A percentile compares a stretch with the other conserved stretches of the same genome.
phyloP scores from a whole-genome alignment of 495 filamentous ascomycete genomes.

The Xylaria bambusicola region DNA sequence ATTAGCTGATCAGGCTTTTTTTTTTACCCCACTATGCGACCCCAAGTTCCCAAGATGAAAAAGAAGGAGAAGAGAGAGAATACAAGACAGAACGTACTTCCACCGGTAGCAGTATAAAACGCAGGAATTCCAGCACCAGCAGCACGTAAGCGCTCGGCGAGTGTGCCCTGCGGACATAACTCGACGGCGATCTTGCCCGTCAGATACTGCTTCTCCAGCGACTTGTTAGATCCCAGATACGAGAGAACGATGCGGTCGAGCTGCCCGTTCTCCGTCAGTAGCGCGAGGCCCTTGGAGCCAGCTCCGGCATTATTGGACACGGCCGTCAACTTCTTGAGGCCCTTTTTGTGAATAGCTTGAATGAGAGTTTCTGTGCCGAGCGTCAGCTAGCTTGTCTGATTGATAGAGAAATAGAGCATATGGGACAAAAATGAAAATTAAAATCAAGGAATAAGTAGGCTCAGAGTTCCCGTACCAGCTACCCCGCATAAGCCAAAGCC shows the following conservation, averaged over 20 bases:
- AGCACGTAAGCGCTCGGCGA: conserved; percentile 63
- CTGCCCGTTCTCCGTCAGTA: conserved; percentile 56
- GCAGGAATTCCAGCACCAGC: conserved; percentile 69
- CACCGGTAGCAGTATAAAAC: conserved; percentile 66
- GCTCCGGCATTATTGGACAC: conserved; percentile 69
- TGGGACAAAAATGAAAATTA: not conserved
- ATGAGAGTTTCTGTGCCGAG: conserved; percentile 49
- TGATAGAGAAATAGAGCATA: too few species aligned
- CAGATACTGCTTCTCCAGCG: conserved; percentile 64
- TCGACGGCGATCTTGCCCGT: conserved; percentile 63
- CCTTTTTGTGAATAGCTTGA: conserved; percentile 48
- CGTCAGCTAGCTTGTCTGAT: not conserved
- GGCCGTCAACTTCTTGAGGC: conserved; percentile 57
- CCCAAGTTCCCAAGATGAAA: not conserved
- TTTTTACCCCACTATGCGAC: too few species aligned
- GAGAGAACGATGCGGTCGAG: conserved; percentile 61
- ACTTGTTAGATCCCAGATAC: conserved; percentile 64
- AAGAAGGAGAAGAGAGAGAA: too few species aligned
- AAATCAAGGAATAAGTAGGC: not conserved
- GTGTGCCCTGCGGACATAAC: conserved; percentile 65
- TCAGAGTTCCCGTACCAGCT: conserved; percentile 43
- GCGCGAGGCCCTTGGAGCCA: conserved; percentile 54
- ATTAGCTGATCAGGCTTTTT: too few species aligned
- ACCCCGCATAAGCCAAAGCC: conserved; percentile 66
- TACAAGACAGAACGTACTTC: conserved; percentile 51